Evolutionary conservation across 164 flowering plant genomes (phyloP).

Genomic region (Tetrastigma voinierianum): DNA sequence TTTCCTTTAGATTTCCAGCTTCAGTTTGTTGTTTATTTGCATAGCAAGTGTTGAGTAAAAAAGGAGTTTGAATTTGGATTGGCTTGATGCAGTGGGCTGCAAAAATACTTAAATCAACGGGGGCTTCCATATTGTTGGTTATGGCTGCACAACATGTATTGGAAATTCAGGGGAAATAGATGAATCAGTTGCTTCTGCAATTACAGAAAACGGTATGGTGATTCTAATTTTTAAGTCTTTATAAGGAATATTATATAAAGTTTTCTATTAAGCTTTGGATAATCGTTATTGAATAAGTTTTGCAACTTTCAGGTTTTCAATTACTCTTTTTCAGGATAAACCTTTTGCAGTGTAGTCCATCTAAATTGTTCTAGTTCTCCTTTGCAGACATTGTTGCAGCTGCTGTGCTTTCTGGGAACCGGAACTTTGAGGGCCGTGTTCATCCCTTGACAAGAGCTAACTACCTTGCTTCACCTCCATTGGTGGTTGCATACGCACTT

Average conservation of each 20-base stretch:
- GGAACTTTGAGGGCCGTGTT: conserved; percentile 94
- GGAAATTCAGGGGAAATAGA: conserved; percentile 91
- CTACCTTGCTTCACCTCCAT: conserved; percentile 95
- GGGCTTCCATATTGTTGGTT: conserved; percentile 92
- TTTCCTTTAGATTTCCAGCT: neutral
- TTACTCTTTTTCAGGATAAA: neutral
- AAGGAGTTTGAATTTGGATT: conserved; percentile 1
- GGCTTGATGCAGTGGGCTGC: conserved; percentile 67
- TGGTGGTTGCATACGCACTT: conserved; percentile 97
- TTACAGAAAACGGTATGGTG: conserved; percentile 75
- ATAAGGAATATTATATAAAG: neutral
- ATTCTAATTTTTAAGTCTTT: neutral
- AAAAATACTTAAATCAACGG: conserved; percentile 66
- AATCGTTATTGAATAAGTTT: neutral
- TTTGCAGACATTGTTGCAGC: conserved; percentile 82
- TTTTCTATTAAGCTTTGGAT: neutral
- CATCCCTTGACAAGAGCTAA: conserved; percentile 93
- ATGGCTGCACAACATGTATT: conserved; percentile 95
- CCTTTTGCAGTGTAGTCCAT: neutral
- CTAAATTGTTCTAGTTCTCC: conserved; percentile 3
- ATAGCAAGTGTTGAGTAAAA: neutral
- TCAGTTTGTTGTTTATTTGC: neutral
- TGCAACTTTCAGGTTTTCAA: conserved; percentile 2
- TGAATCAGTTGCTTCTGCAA: conserved; percentile 79
- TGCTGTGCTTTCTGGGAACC: conserved; percentile 90